Conservation (phyloP, 768 basidiomycete species). For the Piloderma croceum region DNA sequence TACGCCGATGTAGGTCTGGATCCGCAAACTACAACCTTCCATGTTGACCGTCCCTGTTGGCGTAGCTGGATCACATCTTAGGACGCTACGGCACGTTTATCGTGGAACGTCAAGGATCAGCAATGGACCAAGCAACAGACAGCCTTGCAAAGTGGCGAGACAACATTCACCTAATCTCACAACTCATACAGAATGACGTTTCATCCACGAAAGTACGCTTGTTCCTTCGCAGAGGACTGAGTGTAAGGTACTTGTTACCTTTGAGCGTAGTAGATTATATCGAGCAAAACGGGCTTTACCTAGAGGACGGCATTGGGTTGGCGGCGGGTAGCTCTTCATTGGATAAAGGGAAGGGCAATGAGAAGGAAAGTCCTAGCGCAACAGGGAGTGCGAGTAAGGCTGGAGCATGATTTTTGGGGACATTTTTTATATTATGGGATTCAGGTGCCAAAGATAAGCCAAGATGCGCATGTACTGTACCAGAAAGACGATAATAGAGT, state of each 20-base stretch:
- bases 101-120: constrained; percentile 91
- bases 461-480: no score
- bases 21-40: constrained; percentile 5
- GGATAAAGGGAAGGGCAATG: constrained; percentile 36
- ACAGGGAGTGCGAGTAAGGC: no score
- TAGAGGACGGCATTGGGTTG: constrained; percentile 57
- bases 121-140: constrained; percentile 79
- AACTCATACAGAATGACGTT: constrained; percentile 95
- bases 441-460: no score
- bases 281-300: constrained; percentile 72
- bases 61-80: constrained; percentile 94
- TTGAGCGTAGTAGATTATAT: constrained; percentile 92
- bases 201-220: constrained; percentile 89
- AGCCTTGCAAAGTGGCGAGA: constrained; percentile 68
- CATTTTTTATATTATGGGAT: no score
- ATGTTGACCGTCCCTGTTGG: constrained; percentile 1
- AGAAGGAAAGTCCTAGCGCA: constrained; percentile 21
- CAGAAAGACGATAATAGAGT: no score
- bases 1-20: constrained; percentile 80
- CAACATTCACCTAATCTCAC: constrained; percentile 88
- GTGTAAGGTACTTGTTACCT: constrained; percentile 86
- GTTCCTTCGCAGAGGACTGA: constrained; percentile 74
- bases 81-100: constrained; percentile 93
- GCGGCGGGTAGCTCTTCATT: constrained; percentile 14
- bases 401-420: no score